Percentiles rank a stretch among this genome's conserved stretches.
phyloP scores from a whole-genome alignment of 768 basidiomycete species.

The Suillus occidentalis region DNA sequence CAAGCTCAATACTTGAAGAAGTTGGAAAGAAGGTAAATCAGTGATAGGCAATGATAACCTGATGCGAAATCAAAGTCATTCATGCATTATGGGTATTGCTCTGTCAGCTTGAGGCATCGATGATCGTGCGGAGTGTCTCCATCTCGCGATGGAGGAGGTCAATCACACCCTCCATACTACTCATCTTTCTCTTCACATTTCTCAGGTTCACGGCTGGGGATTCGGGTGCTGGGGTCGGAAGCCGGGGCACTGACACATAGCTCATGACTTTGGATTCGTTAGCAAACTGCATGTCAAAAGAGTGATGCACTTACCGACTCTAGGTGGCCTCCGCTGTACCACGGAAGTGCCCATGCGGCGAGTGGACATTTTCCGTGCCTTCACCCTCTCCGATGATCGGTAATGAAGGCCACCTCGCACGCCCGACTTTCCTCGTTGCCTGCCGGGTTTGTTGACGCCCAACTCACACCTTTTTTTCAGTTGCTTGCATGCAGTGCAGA shows the following conservation, averaged over 20 bases:
- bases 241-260: conserved; percentile 1
- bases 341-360: neutral
- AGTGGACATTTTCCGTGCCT: neutral
- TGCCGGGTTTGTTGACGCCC: neutral
- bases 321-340: neutral
- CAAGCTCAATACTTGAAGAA: neutral
- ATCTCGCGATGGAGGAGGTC: neutral
- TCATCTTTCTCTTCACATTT: neutral
- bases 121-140: neutral
- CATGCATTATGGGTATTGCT: neutral
- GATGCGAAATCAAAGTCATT: neutral
- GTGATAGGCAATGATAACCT: neutral
- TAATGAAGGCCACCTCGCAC: neutral
- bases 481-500: neutral
- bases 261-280: neutral
- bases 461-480: neutral
- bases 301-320: neutral
- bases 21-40: neutral
- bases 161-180: neutral
- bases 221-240: neutral
- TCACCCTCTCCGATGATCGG: neutral
- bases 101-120: neutral
- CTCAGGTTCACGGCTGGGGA: neutral
- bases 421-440: neutral
- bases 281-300: neutral